Percentiles rank a stretch among this genome's conserved stretches.
Evolutionary conservation across 306 rosid genomes (phyloP).

Genomic region (Cercis canadensis): DNA sequence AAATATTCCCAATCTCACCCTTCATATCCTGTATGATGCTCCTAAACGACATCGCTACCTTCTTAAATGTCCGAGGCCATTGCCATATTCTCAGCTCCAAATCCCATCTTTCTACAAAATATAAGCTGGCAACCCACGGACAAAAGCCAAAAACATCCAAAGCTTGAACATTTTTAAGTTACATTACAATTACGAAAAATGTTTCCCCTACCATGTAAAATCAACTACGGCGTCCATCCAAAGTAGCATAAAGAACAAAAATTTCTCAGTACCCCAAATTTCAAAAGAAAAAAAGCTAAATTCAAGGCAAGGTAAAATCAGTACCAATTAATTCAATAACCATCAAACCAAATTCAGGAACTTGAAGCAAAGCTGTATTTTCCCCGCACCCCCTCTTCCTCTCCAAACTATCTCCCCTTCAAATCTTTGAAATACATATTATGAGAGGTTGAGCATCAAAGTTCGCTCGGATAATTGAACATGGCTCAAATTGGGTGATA

Average conservation of each 20-base stretch:
- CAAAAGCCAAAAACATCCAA: conserved; percentile 13
- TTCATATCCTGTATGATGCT: conserved; percentile 73
- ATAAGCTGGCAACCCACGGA: not conserved
- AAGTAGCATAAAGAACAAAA: not conserved
- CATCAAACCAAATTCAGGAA: conserved; percentile 23
- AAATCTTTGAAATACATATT: conserved; percentile 12
- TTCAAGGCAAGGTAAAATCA: not conserved
- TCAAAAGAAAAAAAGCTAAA: conserved; percentile 33
- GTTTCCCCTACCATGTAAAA: conserved; percentile 2
- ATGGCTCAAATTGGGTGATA: conserved; percentile 7
- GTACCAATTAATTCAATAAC: conserved; percentile 9
- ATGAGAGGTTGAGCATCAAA: not conserved
- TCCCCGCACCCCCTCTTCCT: not conserved
- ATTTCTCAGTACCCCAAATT: conserved; percentile 5
- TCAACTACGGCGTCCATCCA: conserved; percentile 4
- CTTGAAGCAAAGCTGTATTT: conserved; percentile 22
- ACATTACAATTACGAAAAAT: not conserved
- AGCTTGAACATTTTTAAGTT: not conserved
- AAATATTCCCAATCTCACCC: conserved; percentile 60
- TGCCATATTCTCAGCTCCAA: conserved; percentile 27
- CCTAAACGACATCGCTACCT: conserved; percentile 66
- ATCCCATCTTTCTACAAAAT: conserved; percentile 33
- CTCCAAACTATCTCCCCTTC: conserved; percentile 28
- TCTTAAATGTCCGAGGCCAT: conserved; percentile 9
- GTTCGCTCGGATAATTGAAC: not conserved